Percentiles rank a stretch among this genome's conserved stretches.
phyloP scores from a whole-genome alignment of 139 green algal genomes.

The Yamagishiella unicocca region DNA sequence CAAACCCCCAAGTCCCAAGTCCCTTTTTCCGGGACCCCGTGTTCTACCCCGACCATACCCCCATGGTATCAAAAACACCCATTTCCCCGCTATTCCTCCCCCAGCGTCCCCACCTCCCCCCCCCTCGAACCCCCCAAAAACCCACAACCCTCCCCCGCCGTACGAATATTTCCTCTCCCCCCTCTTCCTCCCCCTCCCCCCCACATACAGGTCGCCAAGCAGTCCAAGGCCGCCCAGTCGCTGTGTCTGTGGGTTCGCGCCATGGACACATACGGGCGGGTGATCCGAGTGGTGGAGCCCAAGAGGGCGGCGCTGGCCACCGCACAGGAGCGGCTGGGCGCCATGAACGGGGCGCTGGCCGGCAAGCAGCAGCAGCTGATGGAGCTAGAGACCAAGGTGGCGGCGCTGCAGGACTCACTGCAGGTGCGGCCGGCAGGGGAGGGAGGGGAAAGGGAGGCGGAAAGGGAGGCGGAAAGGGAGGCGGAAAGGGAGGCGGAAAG shows the following conservation, averaged over 20 bases:
- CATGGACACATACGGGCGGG: constrained; percentile 85
- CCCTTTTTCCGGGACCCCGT: too few species aligned
- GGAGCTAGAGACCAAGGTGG: constrained; percentile 55
- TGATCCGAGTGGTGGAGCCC: constrained; percentile 63
- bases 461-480: not conserved
- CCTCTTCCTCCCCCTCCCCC: not conserved
- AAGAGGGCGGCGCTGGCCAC: constrained; percentile 59
- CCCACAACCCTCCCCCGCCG: not conserved
- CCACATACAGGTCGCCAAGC: constrained; percentile 72
- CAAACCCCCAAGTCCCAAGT: not conserved
- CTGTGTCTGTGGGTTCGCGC: constrained; percentile 89
- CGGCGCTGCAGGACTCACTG: constrained; percentile 47
- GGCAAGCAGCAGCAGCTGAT: constrained; percentile 63
- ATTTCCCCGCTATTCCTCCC: too few species aligned
- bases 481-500: not conserved
- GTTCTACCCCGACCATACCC: too few species aligned
- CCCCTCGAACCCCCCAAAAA: not conserved
- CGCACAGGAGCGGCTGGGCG: constrained; percentile 59
- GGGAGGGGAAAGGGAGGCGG: not conserved
- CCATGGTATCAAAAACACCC: too few species aligned
- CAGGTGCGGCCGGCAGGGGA: constrained; percentile 3
- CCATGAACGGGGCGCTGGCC: constrained; percentile 62
- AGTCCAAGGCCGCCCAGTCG: constrained; percentile 80
- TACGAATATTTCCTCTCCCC: not conserved
- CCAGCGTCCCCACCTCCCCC: not conserved